Percentiles rank a stretch among this genome's conserved stretches.
phyloP scores from a whole-genome alignment of 2,329 filamentous ascomycete genomes.

The Fusarium coicis region DNA sequence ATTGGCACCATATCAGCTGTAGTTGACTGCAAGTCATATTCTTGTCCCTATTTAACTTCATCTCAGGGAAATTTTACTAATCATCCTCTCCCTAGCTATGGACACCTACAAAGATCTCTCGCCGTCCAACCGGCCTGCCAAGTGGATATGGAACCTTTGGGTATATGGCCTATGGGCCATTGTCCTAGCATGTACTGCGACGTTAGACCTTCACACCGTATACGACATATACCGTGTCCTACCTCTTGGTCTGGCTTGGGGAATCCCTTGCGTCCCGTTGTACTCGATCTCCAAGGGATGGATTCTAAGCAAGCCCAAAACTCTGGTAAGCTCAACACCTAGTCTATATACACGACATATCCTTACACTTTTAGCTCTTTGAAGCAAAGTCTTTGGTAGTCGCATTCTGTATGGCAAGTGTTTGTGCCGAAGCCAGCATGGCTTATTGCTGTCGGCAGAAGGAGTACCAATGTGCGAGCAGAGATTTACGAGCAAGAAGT shows the following conservation, averaged over 20 bases:
- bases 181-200: background rate
- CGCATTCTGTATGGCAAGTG: conserved; percentile 18
- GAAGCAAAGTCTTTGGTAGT: conserved; percentile 21
- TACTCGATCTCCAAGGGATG: conserved; percentile 1
- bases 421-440: conserved; percentile 13
- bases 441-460: conserved; percentile 15
- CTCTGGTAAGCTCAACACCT: background rate
- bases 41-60: no score
- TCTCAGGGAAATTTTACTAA: background rate
- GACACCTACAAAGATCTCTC: conserved; percentile 22
- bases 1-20: conserved; percentile 14
- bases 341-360: background rate
- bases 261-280: conserved; percentile 9
- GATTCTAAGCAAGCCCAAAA: conserved; percentile 14
- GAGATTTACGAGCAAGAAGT: background rate
- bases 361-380: background rate
- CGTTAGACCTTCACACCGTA: conserved; percentile 3
- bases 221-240: conserved; percentile 21
- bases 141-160: conserved; percentile 19
- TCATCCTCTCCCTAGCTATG: background rate
- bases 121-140: background rate
- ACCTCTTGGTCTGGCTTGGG: conserved; percentile 22
- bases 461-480: background rate
- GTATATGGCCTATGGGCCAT: conserved; percentile 5
- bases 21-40: conserved; percentile 4